Evolutionary conservation across 805 yeast species (phyloP).

Genomic region (Metschnikowia reukaufii): DNA sequence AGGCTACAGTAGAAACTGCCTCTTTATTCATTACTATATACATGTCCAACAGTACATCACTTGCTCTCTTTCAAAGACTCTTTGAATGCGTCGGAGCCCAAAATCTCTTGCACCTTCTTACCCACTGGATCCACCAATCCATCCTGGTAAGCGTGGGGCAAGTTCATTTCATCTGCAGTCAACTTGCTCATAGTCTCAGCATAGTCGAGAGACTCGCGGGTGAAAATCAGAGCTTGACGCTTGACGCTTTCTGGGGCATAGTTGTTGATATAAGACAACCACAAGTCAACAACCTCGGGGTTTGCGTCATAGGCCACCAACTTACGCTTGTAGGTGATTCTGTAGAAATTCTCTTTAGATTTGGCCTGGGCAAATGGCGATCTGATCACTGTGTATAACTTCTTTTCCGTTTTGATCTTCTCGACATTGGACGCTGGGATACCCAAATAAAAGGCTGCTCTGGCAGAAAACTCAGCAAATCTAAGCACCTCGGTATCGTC

Average conservation of each 20-base stretch:
- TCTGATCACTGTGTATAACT: conserved; percentile 90
- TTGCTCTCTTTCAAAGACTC: conserved; percentile 40
- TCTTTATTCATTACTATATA: conserved; percentile 11
- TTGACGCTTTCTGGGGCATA: conserved; percentile 81
- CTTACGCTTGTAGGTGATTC: conserved; percentile 76
- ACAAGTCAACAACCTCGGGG: conserved; percentile 78
- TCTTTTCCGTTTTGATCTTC: conserved; percentile 64
- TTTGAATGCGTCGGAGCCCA: conserved; percentile 70
- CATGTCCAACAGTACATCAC: conserved; percentile 7
- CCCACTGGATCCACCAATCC: conserved; percentile 51
- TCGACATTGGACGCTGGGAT: conserved; percentile 81
- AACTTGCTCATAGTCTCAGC: conserved; percentile 37
- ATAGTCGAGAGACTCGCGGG: conserved; percentile 40
- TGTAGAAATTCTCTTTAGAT: conserved; percentile 89
- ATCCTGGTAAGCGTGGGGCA: conserved; percentile 33
- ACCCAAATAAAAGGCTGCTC: conserved; percentile 89
- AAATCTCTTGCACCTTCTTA: conserved; percentile 65
- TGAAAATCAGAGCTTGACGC: conserved; percentile 64
- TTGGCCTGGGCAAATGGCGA: conserved; percentile 95
- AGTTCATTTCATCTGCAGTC: conserved; percentile 25
- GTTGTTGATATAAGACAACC: conserved; percentile 75
- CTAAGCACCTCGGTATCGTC: conserved; percentile 70
- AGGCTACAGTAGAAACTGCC: background rate
- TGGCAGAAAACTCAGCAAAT: conserved; percentile 78
- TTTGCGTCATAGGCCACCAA: conserved; percentile 81